Percentiles rank a stretch among this genome's conserved stretches.
Conservation (phyloP, 164 flowering plant species). For the Berberis thunbergii region DNA sequence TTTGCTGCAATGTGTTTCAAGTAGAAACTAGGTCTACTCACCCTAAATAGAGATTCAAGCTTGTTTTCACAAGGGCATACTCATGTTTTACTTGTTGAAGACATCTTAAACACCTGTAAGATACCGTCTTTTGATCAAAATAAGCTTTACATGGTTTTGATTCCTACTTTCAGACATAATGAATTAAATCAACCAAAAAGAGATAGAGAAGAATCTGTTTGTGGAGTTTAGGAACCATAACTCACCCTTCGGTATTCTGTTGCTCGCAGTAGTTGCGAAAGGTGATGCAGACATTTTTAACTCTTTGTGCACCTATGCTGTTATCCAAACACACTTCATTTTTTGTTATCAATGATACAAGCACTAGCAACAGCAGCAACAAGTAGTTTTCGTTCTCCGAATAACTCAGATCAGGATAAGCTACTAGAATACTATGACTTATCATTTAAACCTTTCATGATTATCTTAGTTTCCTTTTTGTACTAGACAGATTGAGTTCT, state of each 20-base stretch:
- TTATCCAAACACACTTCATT: neutral
- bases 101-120: slow-evolving; percentile 36
- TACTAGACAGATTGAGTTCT: too few relatives aligned
- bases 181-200: neutral
- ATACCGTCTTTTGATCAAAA: slow-evolving; percentile 6
- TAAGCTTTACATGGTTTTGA: neutral
- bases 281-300: slow-evolving; percentile 37
- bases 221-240: neutral
- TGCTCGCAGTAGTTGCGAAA: slow-evolving; percentile 44
- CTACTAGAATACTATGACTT: too few relatives aligned
- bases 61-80: slow-evolving; percentile 36
- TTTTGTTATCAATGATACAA: neutral
- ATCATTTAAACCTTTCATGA: too few relatives aligned
- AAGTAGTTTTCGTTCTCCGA: too few relatives aligned
- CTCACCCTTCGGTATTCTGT: slow-evolving; percentile 46
- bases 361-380: too few relatives aligned
- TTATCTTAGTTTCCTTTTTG: too few relatives aligned
- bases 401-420: too few relatives aligned
- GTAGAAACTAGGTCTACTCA: slow-evolving; percentile 9
- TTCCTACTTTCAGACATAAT: neutral
- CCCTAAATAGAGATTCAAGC: slow-evolving; percentile 39
- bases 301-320: slow-evolving; percentile 59
- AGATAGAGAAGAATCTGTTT: neutral
- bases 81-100: slow-evolving; percentile 42
- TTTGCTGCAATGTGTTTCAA: neutral